A percentile compares a stretch with the other conserved stretches of the same genome.
These are phyloP conservation scores for Cryptosporidium muris DNA, from an alignment of 169 alveolate genomes.

Conservation along the genomic window DNA sequence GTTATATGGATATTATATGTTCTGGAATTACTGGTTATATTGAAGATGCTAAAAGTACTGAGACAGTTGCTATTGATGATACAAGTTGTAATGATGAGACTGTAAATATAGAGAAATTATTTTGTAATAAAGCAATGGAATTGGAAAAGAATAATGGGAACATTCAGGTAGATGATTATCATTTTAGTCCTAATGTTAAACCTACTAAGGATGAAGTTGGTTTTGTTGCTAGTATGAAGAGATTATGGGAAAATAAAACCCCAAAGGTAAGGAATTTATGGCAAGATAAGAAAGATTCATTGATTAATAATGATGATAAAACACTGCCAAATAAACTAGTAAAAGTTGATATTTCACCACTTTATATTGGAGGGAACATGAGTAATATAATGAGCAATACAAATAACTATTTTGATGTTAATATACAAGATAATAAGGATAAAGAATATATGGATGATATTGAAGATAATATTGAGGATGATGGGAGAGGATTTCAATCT, in stretches of 20 bases:
- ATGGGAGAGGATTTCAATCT: not conserved
- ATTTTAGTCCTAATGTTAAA: not conserved
- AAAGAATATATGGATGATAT: not conserved
- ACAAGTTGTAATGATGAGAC: too few species aligned
- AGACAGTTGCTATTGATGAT: too few species aligned
- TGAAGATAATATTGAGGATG: not conserved
- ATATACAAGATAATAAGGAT: not conserved
- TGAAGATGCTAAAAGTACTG: too few species aligned
- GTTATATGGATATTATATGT: too few species aligned
- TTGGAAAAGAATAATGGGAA: not conserved
- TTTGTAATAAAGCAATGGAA: not conserved
- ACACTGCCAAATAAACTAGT: not conserved
- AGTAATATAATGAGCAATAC: not conserved
- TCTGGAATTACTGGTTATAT: too few species aligned
- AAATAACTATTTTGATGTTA: not conserved
- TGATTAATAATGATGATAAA: not conserved
- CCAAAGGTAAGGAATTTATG: constrained; percentile 47
- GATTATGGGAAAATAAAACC: constrained; percentile 64
- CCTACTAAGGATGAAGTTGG: constrained; percentile 61
- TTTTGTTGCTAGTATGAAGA: constrained; percentile 63
- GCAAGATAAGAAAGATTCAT: constrained; percentile 23
- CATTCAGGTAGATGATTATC: too few species aligned
- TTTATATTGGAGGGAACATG: not conserved
- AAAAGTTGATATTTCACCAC: not conserved
- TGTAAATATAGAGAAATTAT: not conserved